Conservation (phyloP, 352 stramenopile species). For the Phytophthora podocarpi region DNA sequence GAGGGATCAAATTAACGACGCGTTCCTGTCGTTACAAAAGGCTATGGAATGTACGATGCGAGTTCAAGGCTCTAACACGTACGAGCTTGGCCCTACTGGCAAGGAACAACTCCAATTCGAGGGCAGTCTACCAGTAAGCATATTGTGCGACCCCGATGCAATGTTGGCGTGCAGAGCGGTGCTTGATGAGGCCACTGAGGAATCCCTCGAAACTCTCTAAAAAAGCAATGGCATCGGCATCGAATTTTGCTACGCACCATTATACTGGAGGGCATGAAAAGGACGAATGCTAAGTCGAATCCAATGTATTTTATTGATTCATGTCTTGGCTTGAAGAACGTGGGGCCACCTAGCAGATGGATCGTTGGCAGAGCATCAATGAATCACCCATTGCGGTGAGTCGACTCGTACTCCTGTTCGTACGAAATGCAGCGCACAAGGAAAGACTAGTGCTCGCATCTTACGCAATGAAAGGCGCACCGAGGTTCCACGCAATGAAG, state of each 20-base stretch:
- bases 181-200: conserved; percentile 25
- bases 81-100: conserved; percentile 35
- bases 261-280: too few relatives aligned
- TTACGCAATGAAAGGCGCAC: conserved; percentile 51
- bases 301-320: not conserved
- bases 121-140: conserved; percentile 46
- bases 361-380: not conserved
- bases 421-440: not conserved
- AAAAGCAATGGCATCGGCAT: not conserved
- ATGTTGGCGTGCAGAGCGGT: conserved; percentile 34
- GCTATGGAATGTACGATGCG: conserved; percentile 50
- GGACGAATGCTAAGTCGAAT: too few relatives aligned
- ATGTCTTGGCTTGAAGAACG: not conserved
- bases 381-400: not conserved
- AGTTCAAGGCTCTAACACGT: conserved; percentile 50
- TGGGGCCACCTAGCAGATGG: too few relatives aligned
- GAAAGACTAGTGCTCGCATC: not conserved
- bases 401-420: not conserved
- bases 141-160: conserved; percentile 40
- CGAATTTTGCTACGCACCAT: not conserved
- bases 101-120: conserved; percentile 40
- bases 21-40: conserved; percentile 49
- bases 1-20: conserved; percentile 40
- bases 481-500: conserved; percentile 84
- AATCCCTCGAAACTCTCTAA: conserved; percentile 25